A percentile compares a stretch with the other conserved stretches of the same genome.
These are phyloP conservation scores for Apiotrichum montevideense DNA, from an alignment of 1,284 basidiomycete genomes.

Conservation along the genomic window DNA sequence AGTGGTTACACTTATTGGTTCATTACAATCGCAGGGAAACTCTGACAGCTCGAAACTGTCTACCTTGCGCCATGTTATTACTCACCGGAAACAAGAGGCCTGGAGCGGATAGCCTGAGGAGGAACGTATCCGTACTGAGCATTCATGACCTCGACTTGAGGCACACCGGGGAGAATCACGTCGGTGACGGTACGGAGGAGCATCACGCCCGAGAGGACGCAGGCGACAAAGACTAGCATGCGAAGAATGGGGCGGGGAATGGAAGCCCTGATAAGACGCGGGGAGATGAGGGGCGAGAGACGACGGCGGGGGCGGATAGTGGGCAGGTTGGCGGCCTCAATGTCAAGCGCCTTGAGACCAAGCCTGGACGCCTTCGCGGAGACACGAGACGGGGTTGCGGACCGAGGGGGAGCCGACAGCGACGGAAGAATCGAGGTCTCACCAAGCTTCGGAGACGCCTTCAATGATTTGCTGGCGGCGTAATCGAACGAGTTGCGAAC, in stretches of 20 bases:
- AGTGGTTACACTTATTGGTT: not conserved
- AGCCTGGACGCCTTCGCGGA: not conserved
- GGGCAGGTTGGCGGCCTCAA: constrained; percentile 8
- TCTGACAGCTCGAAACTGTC: too few relatives aligned
- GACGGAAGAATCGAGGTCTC: not conserved
- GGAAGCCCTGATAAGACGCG: constrained; percentile 1
- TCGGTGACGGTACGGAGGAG: constrained; percentile 7
- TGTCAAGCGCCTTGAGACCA: constrained; percentile 1
- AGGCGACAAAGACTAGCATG: constrained; percentile 22
- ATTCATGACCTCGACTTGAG: not conserved
- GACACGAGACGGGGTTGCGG: not conserved
- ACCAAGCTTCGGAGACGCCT: not conserved
- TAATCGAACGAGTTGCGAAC: constrained; percentile 1
- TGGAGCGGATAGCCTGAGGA: not conserved
- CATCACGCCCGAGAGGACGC: constrained; percentile 24
- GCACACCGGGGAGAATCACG: not conserved
- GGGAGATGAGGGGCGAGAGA: constrained; percentile 2
- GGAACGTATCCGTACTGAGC: not conserved
- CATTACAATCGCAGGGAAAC: not conserved
- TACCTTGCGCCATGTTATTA: not conserved
- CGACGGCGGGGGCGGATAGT: not conserved
- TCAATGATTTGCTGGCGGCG: not conserved
- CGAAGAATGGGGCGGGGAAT: constrained; percentile 36
- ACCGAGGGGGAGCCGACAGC: not conserved
- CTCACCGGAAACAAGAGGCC: constrained; percentile 14